Percentiles rank a stretch among this genome's conserved stretches.
phyloP scores from a whole-genome alignment of 2,329 filamentous ascomycete species.

The Hirsutella rhossiliensis region DNA sequence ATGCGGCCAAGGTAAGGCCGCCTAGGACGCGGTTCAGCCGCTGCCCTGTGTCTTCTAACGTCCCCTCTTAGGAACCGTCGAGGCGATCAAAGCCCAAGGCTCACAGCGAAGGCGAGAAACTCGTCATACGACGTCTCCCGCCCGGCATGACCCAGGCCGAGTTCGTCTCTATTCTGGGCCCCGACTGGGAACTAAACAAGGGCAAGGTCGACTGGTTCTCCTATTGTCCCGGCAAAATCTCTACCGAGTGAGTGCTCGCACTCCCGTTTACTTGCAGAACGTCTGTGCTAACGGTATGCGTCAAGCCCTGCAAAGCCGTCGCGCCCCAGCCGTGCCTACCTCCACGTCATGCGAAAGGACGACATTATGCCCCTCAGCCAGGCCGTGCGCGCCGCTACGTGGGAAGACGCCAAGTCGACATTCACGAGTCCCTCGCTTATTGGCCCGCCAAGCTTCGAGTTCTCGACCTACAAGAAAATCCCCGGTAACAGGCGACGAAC shows the following conservation, averaged over 20 bases:
- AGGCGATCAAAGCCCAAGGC: constrained; percentile 18
- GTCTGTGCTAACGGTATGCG: constrained; percentile 5
- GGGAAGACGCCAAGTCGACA: constrained; percentile 74
- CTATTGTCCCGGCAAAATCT: constrained; percentile 57
- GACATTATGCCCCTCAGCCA: constrained; percentile 58
- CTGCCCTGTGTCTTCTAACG: background rate
- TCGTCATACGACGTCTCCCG: constrained; percentile 73
- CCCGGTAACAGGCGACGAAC: constrained; percentile 62
- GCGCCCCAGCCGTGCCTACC: constrained; percentile 65
- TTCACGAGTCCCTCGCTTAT: constrained; percentile 60
- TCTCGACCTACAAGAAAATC: constrained; percentile 72
- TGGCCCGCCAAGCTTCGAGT: constrained; percentile 69
- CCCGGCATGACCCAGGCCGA: constrained; percentile 75
- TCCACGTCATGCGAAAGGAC: constrained; percentile 65
- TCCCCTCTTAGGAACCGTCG: constrained; percentile 10
- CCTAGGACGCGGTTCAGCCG: background rate
- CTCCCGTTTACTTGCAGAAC: too few species aligned
- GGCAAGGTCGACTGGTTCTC: constrained; percentile 78
- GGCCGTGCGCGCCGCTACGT: constrained; percentile 53
- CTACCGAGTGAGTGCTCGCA: constrained; percentile 55
- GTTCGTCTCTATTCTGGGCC: constrained; percentile 58
- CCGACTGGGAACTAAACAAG: constrained; percentile 69
- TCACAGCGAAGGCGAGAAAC: constrained; percentile 55
- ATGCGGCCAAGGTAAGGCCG: constrained; percentile 15
- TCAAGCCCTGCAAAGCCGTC: constrained; percentile 73